phyloP scores from a whole-genome alignment of 2,329 filamentous ascomycete genomes.

The Fusarium secorum region DNA sequence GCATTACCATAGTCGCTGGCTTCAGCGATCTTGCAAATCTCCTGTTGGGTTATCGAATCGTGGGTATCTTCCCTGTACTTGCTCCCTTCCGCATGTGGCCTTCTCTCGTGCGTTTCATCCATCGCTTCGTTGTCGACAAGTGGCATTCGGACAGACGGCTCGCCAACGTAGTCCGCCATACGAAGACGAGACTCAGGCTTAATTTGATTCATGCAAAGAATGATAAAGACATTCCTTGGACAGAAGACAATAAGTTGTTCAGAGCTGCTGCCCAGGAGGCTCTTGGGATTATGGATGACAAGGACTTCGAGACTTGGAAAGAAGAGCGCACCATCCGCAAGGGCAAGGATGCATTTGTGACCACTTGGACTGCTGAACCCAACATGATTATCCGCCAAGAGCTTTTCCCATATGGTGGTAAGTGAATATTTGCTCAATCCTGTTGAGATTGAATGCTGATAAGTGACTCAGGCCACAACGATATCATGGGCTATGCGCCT shows the following conservation, averaged over 20 bases:
- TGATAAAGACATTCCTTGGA: conserved; percentile 83
- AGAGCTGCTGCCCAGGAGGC: conserved; percentile 64
- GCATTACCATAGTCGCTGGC: conserved; percentile 78
- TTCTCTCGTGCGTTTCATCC: conserved; percentile 66
- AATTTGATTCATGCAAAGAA: conserved; percentile 81
- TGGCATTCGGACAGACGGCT: conserved; percentile 80
- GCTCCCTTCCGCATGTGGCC: conserved; percentile 76
- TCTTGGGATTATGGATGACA: conserved; percentile 47
- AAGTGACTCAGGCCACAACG: conserved; percentile 68
- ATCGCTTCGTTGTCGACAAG: conserved; percentile 73
- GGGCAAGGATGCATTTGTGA: conserved; percentile 58
- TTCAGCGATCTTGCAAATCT: conserved; percentile 80
- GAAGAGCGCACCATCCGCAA: conserved; percentile 53
- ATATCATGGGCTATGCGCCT: conserved; percentile 70
- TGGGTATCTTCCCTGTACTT: conserved; percentile 81
- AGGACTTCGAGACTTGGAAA: conserved; percentile 55
- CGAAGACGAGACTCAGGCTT: conserved; percentile 65
- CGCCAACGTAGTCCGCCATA: conserved; percentile 60
- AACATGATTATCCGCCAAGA: conserved; percentile 62
- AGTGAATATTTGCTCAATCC: conserved; percentile 35
- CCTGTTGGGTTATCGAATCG: conserved; percentile 78
- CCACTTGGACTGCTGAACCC: conserved; percentile 54
- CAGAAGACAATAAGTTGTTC: conserved; percentile 72
- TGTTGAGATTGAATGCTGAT: not conserved
- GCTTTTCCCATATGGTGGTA: conserved; percentile 63